Evolutionary conservation across 495 filamentous ascomycete species (phyloP).

Genomic region (Neurospora sp.): DNA sequence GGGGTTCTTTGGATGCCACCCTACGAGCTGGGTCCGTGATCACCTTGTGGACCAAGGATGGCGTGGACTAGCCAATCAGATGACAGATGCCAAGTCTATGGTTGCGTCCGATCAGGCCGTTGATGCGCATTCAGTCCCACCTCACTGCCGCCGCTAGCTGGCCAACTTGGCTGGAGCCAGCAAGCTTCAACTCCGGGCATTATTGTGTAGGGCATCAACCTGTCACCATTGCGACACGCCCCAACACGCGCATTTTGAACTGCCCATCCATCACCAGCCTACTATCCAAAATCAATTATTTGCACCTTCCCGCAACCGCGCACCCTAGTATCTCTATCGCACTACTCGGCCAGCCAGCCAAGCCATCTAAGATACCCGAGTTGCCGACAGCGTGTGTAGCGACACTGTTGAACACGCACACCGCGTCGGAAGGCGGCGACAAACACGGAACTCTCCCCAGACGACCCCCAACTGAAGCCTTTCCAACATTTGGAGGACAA

Average conservation of each 20-base stretch:
- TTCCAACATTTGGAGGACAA: background rate
- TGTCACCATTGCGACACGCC: background rate
- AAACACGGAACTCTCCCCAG: background rate
- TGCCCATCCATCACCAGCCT: background rate
- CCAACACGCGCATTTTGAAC: background rate
- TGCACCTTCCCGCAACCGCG: background rate
- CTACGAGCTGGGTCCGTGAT: constrained; percentile 12
- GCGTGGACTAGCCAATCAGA: constrained; percentile 1
- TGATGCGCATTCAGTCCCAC: background rate
- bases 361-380: background rate
- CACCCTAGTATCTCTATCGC: background rate
- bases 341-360: background rate
- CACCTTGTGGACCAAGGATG: constrained; percentile 3
- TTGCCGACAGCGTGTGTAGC: background rate
- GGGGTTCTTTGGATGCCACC: constrained; percentile 5
- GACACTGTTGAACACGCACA: background rate
- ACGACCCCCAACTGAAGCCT: background rate
- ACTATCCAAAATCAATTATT: background rate
- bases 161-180: background rate
- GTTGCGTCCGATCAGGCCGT: background rate
- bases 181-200: background rate
- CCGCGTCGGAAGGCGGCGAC: background rate
- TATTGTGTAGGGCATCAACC: background rate
- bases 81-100: background rate
- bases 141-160: background rate